Evolutionary conservation across 2,329 filamentous ascomycete species (phyloP).

Genomic region (Venturia asperata): DNA sequence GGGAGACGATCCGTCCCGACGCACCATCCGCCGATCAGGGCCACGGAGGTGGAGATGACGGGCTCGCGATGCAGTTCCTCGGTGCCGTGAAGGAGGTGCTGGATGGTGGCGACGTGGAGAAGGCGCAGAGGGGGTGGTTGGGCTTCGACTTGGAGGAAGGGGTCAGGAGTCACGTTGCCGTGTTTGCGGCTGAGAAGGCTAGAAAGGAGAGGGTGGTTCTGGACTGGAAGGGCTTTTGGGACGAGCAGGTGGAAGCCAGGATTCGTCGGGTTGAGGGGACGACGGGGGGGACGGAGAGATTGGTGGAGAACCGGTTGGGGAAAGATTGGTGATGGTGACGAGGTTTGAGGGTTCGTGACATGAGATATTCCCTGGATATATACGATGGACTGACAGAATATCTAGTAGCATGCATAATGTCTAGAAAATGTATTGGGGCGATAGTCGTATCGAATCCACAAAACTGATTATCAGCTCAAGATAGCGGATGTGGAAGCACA

Average conservation of each 20-base stretch:
- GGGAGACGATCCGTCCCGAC: slow-evolving; percentile 52
- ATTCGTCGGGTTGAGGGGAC: background rate
- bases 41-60: slow-evolving; percentile 73
- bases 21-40: slow-evolving; percentile 60
- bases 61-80: slow-evolving; percentile 75
- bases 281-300: background rate
- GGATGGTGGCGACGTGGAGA: slow-evolving; percentile 54
- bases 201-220: slow-evolving; percentile 62
- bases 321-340: background rate
- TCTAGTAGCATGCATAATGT: too few relatives aligned
- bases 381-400: too few relatives aligned
- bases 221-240: slow-evolving; percentile 73
- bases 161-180: slow-evolving; percentile 82
- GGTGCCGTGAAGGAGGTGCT: slow-evolving; percentile 74
- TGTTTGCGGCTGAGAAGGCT: slow-evolving; percentile 90
- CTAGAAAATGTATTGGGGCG: too few relatives aligned
- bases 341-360: too few relatives aligned
- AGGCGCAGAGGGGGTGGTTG: slow-evolving; percentile 67
- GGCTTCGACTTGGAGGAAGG: slow-evolving; percentile 82
- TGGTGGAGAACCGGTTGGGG: background rate
- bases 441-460: too few relatives aligned
- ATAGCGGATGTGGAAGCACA: too few relatives aligned
- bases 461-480: too few relatives aligned
- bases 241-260: slow-evolving; percentile 40
- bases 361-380: too few relatives aligned